Percentiles rank a stretch among this genome's conserved stretches.
Evolutionary conservation across 1,284 basidiomycete genomes (phyloP).

Genomic region (Marasmius tenuissimus): DNA sequence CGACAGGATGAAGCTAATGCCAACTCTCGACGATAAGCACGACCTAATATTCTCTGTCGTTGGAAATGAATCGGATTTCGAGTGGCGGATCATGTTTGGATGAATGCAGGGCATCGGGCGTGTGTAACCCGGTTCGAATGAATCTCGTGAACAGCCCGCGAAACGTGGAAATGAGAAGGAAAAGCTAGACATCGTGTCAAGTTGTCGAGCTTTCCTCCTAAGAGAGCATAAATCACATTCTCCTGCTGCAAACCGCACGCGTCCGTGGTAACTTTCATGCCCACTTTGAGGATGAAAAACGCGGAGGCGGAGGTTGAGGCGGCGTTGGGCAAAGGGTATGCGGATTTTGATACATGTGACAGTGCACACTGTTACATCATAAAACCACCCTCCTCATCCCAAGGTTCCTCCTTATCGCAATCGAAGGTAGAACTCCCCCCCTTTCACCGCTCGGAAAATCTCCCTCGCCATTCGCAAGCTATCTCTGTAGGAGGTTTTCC

Average conservation of each 20-base stretch:
- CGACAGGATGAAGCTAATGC: no score
- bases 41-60: no score
- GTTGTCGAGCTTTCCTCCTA: background rate
- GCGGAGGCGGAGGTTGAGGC: background rate
- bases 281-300: background rate
- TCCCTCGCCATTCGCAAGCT: background rate
- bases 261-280: background rate
- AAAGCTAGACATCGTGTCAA: background rate
- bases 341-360: background rate
- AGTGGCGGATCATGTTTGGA: no score
- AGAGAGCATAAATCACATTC: background rate
- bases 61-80: no score
- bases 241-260: background rate
- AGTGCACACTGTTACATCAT: background rate
- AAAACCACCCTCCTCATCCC: background rate
- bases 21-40: no score
- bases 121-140: no score
- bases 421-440: background rate
- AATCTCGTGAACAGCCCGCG: no score
- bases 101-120: no score
- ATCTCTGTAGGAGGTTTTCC: no score
- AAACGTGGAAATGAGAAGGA: background rate
- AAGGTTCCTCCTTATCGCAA: background rate
- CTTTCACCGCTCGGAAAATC: background rate
- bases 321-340: background rate